Evolutionary conservation across 352 stramenopile genomes (phyloP).

Genomic region (Peronosclerospora sorghi): DNA sequence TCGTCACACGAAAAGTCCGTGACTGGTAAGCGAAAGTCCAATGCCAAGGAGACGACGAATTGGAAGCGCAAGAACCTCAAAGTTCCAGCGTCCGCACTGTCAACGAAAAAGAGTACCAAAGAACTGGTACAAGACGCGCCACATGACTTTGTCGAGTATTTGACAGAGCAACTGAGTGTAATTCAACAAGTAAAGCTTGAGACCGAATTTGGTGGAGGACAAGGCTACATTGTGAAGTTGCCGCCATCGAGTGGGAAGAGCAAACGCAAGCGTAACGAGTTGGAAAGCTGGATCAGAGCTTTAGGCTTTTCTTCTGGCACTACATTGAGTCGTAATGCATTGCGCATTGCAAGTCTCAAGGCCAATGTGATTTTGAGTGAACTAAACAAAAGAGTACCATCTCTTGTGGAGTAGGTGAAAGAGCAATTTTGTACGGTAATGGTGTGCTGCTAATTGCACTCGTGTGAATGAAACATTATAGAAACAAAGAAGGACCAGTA

Average conservation of each 20-base stretch:
- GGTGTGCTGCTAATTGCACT: slow-evolving; percentile 3
- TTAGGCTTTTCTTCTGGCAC: slow-evolving; percentile 42
- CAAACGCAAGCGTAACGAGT: slow-evolving; percentile 11
- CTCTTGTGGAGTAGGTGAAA: slow-evolving; percentile 8
- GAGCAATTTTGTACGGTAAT: not conserved
- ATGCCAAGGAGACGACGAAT: not conserved
- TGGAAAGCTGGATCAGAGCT: slow-evolving; percentile 30
- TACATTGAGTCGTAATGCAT: slow-evolving; percentile 23
- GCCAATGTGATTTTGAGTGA: slow-evolving; percentile 47
- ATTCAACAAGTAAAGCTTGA: slow-evolving; percentile 35
- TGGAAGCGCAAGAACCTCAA: slow-evolving; percentile 16
- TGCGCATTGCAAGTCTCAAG: slow-evolving; percentile 46
- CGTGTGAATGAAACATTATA: not conserved
- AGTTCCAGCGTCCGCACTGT: not conserved
- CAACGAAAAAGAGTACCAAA: slow-evolving; percentile 21
- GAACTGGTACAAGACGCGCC: slow-evolving; percentile 35
- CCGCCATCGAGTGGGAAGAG: slow-evolving; percentile 20
- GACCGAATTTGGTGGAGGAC: slow-evolving; percentile 37
- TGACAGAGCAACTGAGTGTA: slow-evolving; percentile 37
- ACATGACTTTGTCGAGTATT: slow-evolving; percentile 40
- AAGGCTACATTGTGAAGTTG: slow-evolving; percentile 46
- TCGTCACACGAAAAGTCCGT: not conserved
- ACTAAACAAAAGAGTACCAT: slow-evolving; percentile 24
- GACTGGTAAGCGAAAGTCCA: slow-evolving; percentile 8
- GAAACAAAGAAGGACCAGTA: not conserved